Evolutionary conservation across 768 basidiomycete species (phyloP).

Genomic region (Agaricus bisporus): DNA sequence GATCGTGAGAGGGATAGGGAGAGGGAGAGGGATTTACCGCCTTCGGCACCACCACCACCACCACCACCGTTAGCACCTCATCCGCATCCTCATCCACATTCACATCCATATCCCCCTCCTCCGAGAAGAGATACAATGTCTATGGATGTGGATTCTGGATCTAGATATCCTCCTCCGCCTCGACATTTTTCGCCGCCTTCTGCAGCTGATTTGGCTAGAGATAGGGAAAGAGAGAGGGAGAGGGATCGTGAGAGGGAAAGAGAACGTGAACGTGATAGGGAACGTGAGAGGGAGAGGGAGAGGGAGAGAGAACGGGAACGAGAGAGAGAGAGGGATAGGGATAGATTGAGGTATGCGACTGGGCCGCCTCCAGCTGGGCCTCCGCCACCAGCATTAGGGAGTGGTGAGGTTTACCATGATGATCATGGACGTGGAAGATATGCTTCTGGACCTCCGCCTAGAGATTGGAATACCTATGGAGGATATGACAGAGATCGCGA

Average conservation of each 20-base stretch:
- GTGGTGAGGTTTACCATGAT: slow-evolving; percentile 7
- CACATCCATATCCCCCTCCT: background rate
- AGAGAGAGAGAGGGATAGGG: background rate
- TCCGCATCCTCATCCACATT: background rate
- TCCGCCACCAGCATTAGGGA: background rate
- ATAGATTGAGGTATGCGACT: slow-evolving; percentile 18
- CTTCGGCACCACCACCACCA: background rate
- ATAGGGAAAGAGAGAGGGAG: slow-evolving; percentile 19
- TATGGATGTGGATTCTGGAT: slow-evolving; percentile 21
- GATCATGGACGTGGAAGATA: slow-evolving; percentile 4
- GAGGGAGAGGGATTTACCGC: background rate
- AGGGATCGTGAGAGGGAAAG: background rate
- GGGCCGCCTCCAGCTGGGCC: slow-evolving; percentile 19
- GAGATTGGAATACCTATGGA: slow-evolving; percentile 20
- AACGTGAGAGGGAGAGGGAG: background rate
- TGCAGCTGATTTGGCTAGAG: slow-evolving; percentile 22
- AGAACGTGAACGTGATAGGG: background rate
- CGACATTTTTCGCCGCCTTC: slow-evolving; percentile 29
- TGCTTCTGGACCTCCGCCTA: slow-evolving; percentile 14
- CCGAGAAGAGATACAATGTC: slow-evolving; percentile 14
- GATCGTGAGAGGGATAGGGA: background rate
- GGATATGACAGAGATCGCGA: slow-evolving; percentile 14
- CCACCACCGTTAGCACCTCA: background rate
- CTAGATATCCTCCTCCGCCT: slow-evolving; percentile 12
- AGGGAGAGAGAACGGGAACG: background rate